Base-by-base conservation (phyloP, 106 monocot species). In the Apostasia shenzhenica region DNA sequence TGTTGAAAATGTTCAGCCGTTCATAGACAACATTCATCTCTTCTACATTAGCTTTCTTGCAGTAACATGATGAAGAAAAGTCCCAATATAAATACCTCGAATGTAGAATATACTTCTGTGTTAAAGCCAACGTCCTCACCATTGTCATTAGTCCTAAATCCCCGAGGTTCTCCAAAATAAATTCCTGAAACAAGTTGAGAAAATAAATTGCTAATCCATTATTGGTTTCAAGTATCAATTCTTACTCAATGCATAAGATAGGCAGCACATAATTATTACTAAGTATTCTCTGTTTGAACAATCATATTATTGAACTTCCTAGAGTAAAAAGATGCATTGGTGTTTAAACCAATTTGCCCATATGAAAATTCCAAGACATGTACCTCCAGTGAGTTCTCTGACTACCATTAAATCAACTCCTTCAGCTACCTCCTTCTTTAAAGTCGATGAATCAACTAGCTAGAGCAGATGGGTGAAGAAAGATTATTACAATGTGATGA, bases 111-210 rank as follows among this genome's bases (percentile, higher is more conserved):
- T 0, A 95, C 69, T 77, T 95, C 95, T 45, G 95, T 95, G 63
- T 95, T 95, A 43, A 88, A 95, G 48, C 95, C 95, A 74, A 81
- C 75, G 0, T 88, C 83, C 70, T 91, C 95, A 50, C 88, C 91
- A 60, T 76, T 86, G 10, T 91, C 82, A 74, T 91, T 88, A 48
- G 81, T 81, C 63, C 81, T 80, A 78, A 95, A 91, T 38, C 95
- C 95, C 60, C 91, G 85, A 51, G 95, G 95, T 70, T 91, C 68
- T n/a, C 95, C 95, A 74, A 95, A 95, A 77, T 95, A 95, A 50
- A 95, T 91, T 48, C 95, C 94, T 94, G 59, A 45, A 12, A 77
- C 45, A 55, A 49, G 11, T 13, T 59, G 43, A 67, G 45, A 46
- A 5, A 70, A 51, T 55, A 39, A 6, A 14, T 40, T 53, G 48